Base-by-base conservation (phyloP, 805 yeast genomes). In the Blastobotrys mokoenaii region DNA sequence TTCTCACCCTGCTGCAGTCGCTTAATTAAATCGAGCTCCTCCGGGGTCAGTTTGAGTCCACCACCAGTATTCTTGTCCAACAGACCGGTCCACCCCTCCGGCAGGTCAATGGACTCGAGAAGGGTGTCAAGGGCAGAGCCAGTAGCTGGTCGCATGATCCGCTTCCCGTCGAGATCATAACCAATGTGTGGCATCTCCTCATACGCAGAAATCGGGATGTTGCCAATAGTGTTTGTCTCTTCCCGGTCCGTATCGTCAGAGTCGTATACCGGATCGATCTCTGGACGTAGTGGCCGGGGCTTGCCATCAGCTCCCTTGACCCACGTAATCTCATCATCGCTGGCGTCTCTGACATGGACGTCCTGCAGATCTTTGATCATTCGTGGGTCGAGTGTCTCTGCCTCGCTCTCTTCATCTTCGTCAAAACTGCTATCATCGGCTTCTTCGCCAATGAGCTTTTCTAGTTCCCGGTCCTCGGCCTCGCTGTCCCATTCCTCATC, bases 61-160 rank as follows among this genome's bases (percentile, higher is more conserved):
- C 79, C 64, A 50, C 98, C 99, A 5, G 97, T 87, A 58, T 80
- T 75, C 58, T 85, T 83, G 65, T 93, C 97, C 50, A 90, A 68
- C 50, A 93, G 72, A 40, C 99, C 99, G 12, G 98, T 93, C 97
- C 97, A 93, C 20, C 98, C 98, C 66, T 86, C 94, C 11, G 98
- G 98, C 51, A 93, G 71, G 50, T 93, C 99, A 49, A 93, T 93
- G 27, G 80, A 72, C 59, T 90, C 98, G 52, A 93, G 69, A 51
- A 93, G 73, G 58, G 82, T 84, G 59, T 93, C 97, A 53, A 93
- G 73, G 1, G 97, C 98, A 47, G 94, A 80, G 11, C 97, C 96
- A 58, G 86, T 83, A 8, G 97, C 98, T 10, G 99, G 99, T 64
- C 99, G 79, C 97, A 93, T 90, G 60, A 93, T 89, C 61, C 98